Conservation (phyloP, 2,329 filamentous ascomycete genomes). For the Colletotrichum echinochloae region DNA sequence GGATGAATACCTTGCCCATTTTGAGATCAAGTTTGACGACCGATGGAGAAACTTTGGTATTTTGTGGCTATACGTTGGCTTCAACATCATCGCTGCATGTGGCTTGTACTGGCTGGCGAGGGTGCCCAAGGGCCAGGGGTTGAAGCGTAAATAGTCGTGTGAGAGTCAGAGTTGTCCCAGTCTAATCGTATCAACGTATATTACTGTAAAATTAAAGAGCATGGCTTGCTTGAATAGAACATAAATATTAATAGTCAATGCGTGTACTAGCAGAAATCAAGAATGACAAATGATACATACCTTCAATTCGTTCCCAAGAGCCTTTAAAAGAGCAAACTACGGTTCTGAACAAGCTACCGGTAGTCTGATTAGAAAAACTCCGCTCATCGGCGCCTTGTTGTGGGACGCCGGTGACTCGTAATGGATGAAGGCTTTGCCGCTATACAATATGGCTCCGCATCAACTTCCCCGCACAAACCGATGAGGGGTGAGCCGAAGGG, state of each 20-base stretch:
- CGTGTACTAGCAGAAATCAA: not conserved
- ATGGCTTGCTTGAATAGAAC: not conserved
- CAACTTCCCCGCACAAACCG: conserved; percentile 11
- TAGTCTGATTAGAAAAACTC: not conserved
- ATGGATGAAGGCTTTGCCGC: conserved; percentile 23
- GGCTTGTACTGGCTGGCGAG: conserved; percentile 58
- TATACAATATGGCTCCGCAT: not conserved
- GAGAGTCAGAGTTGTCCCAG: not conserved
- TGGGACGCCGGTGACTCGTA: not conserved
- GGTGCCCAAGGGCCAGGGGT: conserved; percentile 44
- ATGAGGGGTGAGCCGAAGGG: not conserved
- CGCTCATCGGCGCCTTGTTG: not conserved
- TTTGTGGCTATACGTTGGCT: conserved; percentile 64
- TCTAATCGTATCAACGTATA: not conserved
- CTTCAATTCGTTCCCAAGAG: not conserved
- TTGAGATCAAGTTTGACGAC: conserved; percentile 59
- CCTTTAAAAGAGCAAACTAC: too few relatives aligned
- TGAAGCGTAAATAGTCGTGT: conserved; percentile 5
- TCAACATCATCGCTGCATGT: conserved; percentile 63
- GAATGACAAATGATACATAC: not conserved
- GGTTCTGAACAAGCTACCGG: not conserved
- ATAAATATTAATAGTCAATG: accelerated
- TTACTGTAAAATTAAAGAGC: not conserved
- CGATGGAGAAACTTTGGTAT: conserved; percentile 66
- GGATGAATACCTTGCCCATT: conserved; percentile 52